Percentiles rank a stretch among this genome's conserved stretches.
These are phyloP conservation scores for Geranium brycei DNA, from an alignment of 345 rosid genomes.

Conservation along the genomic window DNA sequence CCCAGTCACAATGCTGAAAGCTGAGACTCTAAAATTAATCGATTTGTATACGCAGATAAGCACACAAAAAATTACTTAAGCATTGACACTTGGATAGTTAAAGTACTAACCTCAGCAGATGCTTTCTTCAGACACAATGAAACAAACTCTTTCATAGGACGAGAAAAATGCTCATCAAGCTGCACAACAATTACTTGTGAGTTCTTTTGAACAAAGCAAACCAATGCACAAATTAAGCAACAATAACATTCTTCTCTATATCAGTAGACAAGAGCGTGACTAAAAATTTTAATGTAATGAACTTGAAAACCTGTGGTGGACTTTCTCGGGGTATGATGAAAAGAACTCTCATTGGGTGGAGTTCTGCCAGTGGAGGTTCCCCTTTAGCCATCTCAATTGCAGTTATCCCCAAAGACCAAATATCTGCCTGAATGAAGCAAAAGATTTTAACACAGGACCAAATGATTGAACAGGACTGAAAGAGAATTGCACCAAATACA, in stretches of 20 bases:
- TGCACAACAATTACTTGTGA: conserved; percentile 28
- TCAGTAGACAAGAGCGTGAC: too few species aligned
- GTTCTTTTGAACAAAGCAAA: conserved; percentile 12
- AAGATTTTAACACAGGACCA: not conserved
- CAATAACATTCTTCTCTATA: not conserved
- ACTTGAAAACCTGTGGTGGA: conserved; percentile 80
- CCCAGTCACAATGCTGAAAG: too few species aligned
- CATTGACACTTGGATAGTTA: not conserved
- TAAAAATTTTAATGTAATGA: not conserved
- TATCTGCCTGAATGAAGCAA: conserved; percentile 73
- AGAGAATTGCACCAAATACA: too few species aligned
- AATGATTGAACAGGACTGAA: too few species aligned
- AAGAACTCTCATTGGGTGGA: conserved; percentile 99
- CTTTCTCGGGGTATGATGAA: conserved; percentile 98
- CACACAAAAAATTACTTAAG: not conserved
- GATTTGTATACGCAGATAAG: too few species aligned
- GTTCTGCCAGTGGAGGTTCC: conserved; percentile 99
- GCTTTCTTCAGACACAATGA: conserved; percentile 80
- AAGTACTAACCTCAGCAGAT: conserved; percentile 73
- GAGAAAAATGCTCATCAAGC: conserved; percentile 99
- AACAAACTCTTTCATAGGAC: conserved; percentile 93
- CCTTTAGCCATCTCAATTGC: conserved; percentile 99
- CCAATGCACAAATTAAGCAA: not conserved
- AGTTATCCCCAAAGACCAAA: conserved; percentile 98
- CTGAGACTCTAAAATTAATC: too few species aligned